Evolutionary conservation across 1,284 basidiomycete genomes (phyloP), one percentile per base, ranked within the genome.

Genomic region (Entoloma clypeatum): DNA sequence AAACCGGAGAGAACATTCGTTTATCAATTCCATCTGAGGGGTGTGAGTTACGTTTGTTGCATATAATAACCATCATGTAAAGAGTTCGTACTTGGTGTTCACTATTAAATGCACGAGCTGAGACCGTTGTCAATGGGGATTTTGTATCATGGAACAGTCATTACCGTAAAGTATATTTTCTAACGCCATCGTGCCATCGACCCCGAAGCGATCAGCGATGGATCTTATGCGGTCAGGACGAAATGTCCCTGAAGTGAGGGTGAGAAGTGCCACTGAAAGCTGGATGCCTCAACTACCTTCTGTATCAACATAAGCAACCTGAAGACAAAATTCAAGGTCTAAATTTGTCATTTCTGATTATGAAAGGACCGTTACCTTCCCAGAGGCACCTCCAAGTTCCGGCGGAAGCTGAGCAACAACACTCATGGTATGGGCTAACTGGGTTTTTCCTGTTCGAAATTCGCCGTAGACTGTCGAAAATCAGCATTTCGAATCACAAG

Each of bases 231-330:
- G 81, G 57, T 96, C 92, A 5, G 92, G 92, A 35, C 92, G 82
- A 67, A 96, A 96, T 0, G 93, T 95, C 4, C 92, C 90, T 81
- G 44, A 27, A 22, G 24, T 27, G 35, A 37, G 24, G 13, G 24
- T 43, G 25, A 46, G 24, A 13, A 21, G 11, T 16, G 11, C 3
- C 9, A 25, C 25, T 11, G 27, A 17, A 21, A 13, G 14, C 10
- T 7, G 10, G n/a, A 23, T 8, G 11, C 13, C 30, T 14, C 5
- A 40, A 43, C 31, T 50, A 75, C 86, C 84, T 74, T 95, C 92
- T 1, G 92, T 94, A 59, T 94, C 92, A 47, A 95, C 90, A 61
- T 90, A 95, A 53, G 92, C 92, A 24, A 93, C 90, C 84, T 86
- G 36, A 21, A 39, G 40, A 18, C 34, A 40, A 18, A 16, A 13